phyloP scores from a whole-genome alignment of 179 eudicot species.

The Amaranthus tricolor region DNA sequence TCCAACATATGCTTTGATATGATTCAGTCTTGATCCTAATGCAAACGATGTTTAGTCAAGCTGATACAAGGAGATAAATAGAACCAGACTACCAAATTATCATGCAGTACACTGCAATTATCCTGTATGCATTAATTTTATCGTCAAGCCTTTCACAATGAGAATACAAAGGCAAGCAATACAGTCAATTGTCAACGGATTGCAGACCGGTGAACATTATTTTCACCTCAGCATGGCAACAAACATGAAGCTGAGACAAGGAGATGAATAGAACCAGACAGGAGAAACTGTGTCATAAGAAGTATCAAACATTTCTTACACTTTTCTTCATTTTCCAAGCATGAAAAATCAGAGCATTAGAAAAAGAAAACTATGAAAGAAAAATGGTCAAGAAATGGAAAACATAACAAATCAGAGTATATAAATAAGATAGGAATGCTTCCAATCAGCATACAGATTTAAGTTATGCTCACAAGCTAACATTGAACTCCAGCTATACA shows the following conservation, averaged over 20 bases:
- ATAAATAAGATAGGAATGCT: no score
- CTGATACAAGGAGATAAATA: constrained; percentile 2
- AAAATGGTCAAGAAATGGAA: no score
- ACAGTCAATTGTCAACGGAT: not conserved
- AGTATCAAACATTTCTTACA: no score
- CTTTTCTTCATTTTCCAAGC: no score
- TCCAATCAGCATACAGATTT: no score
- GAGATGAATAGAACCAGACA: no score
- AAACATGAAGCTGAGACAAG: not conserved
- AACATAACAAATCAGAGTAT: no score
- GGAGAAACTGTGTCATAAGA: no score
- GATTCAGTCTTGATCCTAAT: not conserved
- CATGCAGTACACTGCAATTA: not conserved
- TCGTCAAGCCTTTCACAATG: not conserved
- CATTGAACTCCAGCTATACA: no score
- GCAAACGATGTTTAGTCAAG: not conserved
- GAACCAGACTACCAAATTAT: not conserved
- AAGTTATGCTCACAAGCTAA: no score
- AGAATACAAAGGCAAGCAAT: not conserved
- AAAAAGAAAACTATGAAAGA: no score
- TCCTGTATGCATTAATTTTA: not conserved
- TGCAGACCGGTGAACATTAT: not conserved
- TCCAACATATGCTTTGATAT: not conserved
- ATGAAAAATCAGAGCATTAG: no score
- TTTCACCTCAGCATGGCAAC: not conserved